Conservation (phyloP, 2,329 filamentous ascomycete species). For the Akanthomyces dipterigenus region DNA sequence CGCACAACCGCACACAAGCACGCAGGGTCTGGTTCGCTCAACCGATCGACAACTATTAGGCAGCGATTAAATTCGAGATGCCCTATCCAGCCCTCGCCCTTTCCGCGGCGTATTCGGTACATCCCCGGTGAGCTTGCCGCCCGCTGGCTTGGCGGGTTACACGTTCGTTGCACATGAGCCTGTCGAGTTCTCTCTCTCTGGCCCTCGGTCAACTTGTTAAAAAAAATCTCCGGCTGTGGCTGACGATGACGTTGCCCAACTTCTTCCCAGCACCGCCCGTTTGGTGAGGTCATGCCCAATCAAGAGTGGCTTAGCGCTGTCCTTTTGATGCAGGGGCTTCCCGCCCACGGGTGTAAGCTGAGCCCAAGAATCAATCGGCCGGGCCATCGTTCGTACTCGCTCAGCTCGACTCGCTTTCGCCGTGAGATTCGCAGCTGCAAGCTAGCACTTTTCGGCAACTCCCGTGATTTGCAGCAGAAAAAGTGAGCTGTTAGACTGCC, state of each 20-base stretch:
- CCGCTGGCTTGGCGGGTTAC: not conserved
- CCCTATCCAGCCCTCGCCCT: not conserved
- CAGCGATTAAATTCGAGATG: not conserved
- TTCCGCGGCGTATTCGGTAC: not conserved
- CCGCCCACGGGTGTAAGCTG: not conserved
- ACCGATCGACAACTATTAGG: not conserved
- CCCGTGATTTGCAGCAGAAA: not conserved
- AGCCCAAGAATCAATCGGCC: not conserved
- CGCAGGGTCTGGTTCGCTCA: no score
- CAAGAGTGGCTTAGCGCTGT: constrained; percentile 1
- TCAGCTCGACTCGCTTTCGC: not conserved
- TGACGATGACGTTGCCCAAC: not conserved
- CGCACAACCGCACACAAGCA: not conserved
- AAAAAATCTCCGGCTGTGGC: not conserved
- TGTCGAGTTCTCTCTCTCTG: not conserved
- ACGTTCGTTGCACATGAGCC: not conserved
- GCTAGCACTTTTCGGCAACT: not conserved
- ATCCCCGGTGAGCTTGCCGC: not conserved
- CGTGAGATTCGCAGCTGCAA: not conserved
- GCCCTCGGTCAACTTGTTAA: not conserved
- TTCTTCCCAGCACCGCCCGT: not conserved
- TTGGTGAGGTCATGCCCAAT: not conserved
- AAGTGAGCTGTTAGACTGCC: not conserved
- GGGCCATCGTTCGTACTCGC: not conserved
- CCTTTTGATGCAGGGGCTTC: not conserved